Evolutionary conservation across 2,329 filamentous ascomycete genomes (phyloP).

Genomic region (Sarocladium oryzae): DNA sequence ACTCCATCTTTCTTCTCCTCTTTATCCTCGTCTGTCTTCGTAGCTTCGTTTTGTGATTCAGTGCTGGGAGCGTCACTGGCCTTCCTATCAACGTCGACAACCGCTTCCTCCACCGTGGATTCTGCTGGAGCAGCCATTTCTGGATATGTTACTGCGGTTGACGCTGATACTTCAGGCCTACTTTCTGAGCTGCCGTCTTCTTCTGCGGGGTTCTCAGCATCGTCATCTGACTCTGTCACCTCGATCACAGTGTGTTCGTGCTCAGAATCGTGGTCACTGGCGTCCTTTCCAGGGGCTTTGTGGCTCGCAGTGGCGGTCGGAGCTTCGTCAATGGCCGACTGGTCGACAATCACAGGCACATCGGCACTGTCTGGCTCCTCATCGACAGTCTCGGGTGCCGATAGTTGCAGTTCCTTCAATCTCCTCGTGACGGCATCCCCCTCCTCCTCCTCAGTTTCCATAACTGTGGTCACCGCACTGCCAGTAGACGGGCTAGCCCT

Average conservation of each 20-base stretch:
- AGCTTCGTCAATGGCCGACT: slow-evolving; percentile 20
- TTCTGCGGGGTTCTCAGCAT: neutral
- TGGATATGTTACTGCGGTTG: neutral
- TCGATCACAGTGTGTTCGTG: slow-evolving; percentile 20
- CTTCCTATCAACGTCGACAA: neutral
- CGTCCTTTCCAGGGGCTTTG: slow-evolving; percentile 10
- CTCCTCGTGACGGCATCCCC: slow-evolving; percentile 38
- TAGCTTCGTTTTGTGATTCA: neutral
- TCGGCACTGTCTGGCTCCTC: slow-evolving; percentile 33
- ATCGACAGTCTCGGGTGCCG: slow-evolving; percentile 54
- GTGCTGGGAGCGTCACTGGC: neutral
- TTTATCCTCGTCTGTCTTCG: neutral
- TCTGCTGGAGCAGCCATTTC: neutral
- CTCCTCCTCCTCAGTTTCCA: slow-evolving; percentile 77
- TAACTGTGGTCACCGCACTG: slow-evolving; percentile 71
- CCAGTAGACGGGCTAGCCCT: slow-evolving; percentile 75
- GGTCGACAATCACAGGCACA: slow-evolving; percentile 35
- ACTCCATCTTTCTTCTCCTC: slow-evolving; percentile 7
- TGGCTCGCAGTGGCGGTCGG: slow-evolving; percentile 9
- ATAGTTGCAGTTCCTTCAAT: slow-evolving; percentile 41
- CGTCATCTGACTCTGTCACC: neutral
- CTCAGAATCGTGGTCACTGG: slow-evolving; percentile 10
- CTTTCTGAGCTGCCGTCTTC: neutral
- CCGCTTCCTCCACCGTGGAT: neutral
- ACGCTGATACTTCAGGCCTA: neutral